Base-by-base conservation (phyloP, 1,284 basidiomycete species). In the Irpex lacteus region DNA sequence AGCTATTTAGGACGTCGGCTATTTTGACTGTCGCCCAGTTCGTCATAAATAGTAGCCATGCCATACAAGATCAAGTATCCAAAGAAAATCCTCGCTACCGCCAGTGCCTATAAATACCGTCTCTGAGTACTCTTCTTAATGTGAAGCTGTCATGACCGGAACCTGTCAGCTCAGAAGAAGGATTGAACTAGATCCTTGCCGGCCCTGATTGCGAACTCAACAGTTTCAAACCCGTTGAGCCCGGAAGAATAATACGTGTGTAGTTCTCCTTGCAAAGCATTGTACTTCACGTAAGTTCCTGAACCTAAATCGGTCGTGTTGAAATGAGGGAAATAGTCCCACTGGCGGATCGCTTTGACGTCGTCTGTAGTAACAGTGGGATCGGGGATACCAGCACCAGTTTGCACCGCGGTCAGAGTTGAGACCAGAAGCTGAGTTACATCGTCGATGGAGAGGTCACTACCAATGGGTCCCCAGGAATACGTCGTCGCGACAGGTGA, bases 261-360 rank as follows among this genome's bases (percentile, higher is more conserved):
- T 4, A 2, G 26, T 4, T 59, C 1, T 1, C 58, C 58, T 21
- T 59, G 58, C 36, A 59, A 19, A 15, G 58, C 58, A 15, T 59
- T 50, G 38, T 44, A 59, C 58, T 18, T 9, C 13, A 5, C 18
- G 11, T 13, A 58, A 26, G 34, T 8, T 9, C 60, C 60, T 19
- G 19, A 7, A 11, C 19, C 50, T 59, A 38, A 9, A 3, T 34
- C 13, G 9, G 32, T n/a, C 38, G 56, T 1, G 5, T 58, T 40
- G 15, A 37, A 58, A 34, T 47, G 58, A 1, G 58, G 58, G 58
- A 59, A 59, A 21, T 59, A 59, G 44, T 59, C 58, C 36, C 34
- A 47, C 19, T 50, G 21, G 15, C 58, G 38, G 4, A 59, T 44
- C 0, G 19, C 34, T 47, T 50, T 59, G 21, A 59, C 58, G 58